phyloP scores from a whole-genome alignment of 768 basidiomycete species.

The Boletus huronensis region DNA sequence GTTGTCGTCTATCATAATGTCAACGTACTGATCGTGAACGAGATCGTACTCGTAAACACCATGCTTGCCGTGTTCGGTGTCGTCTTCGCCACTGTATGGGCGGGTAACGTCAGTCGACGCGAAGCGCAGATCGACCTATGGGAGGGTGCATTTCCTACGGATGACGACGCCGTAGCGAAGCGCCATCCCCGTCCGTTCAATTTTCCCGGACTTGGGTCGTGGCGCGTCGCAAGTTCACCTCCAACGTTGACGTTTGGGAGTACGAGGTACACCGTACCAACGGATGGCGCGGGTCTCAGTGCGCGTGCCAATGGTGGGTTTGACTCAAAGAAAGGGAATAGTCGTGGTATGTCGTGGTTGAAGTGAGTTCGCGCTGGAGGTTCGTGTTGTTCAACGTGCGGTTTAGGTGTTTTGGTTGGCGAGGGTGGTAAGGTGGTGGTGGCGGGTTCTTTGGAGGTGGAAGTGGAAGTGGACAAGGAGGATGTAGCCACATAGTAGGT shows the following conservation, averaged over 20 bases:
- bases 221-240: slow-evolving; percentile 14
- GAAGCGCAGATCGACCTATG: neutral
- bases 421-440: neutral
- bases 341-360: slow-evolving; percentile 2
- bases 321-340: neutral
- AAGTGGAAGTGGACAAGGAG: neutral
- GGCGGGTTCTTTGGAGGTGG: neutral
- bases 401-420: neutral
- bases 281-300: neutral
- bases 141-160: neutral
- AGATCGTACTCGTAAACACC: slow-evolving; percentile 28
- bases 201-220: slow-evolving; percentile 17
- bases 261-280: neutral
- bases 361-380: neutral
- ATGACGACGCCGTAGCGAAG: neutral
- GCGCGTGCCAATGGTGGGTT: neutral
- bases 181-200: neutral
- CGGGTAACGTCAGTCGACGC: slow-evolving; percentile 9
- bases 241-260: slow-evolving; percentile 6
- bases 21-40: slow-evolving; percentile 20
- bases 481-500: neutral
- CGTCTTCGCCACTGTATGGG: slow-evolving; percentile 34
- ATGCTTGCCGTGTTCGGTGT: slow-evolving; percentile 33
- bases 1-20: slow-evolving; percentile 29
- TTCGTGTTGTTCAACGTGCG: neutral